A percentile compares a stretch with the other conserved stretches of the same genome.
Evolutionary conservation across 202 grass and related monocot species (phyloP).

Genomic region (Eragrostis tef): DNA sequence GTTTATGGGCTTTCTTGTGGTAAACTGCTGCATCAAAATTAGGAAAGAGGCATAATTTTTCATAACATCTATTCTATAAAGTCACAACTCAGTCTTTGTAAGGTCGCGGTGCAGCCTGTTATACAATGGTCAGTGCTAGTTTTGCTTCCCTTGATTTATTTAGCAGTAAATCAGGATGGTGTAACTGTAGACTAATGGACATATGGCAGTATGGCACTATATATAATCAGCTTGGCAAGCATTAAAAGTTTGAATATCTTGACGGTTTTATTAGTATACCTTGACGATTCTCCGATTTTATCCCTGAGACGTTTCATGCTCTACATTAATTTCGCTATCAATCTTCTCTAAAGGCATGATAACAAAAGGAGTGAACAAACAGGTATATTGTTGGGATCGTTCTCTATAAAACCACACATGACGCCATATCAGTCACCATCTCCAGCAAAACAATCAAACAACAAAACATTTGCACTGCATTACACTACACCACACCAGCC

Average conservation of each 20-base stretch:
- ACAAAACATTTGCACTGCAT: not conserved
- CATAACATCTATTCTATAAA: not conserved
- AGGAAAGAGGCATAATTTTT: not conserved
- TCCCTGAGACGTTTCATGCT: not conserved
- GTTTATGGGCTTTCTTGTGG: not conserved
- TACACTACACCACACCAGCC: not conserved
- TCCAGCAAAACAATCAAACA: not conserved
- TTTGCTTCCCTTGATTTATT: not conserved
- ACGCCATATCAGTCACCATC: not conserved
- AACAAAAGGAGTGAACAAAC: not conserved
- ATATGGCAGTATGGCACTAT: not conserved
- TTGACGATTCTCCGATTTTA: not conserved
- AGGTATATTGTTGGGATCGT: not conserved
- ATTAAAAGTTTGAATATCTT: not conserved
- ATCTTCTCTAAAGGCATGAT: not conserved
- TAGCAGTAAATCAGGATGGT: not conserved
- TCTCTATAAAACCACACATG: not conserved
- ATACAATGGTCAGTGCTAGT: not conserved
- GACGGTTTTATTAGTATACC: no score
- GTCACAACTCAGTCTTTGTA: not conserved
- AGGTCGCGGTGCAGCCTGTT: not conserved
- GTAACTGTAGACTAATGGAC: not conserved
- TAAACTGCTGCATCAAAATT: no score
- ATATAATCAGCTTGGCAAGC: not conserved
- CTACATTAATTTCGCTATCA: not conserved